Conservation (phyloP, 2,329 filamentous ascomycete species). For the Stagonosporopsis vannaccii region DNA sequence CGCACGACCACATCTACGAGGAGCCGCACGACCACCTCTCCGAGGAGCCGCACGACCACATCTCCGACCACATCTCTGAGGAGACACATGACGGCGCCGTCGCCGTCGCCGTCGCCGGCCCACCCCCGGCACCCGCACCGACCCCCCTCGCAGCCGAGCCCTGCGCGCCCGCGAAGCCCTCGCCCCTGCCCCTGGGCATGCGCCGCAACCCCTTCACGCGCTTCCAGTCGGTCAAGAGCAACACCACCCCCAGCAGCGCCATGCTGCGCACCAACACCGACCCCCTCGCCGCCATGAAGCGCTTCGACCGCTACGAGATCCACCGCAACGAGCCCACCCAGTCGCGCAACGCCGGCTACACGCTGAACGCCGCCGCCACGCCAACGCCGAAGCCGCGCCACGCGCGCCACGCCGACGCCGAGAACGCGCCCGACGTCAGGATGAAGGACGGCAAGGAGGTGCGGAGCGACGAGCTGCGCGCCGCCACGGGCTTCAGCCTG, state of each 20-base stretch:
- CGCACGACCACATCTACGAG: constrained; percentile 69
- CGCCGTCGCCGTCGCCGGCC: constrained; percentile 64
- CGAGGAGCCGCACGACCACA: constrained; percentile 74
- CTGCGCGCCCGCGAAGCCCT: constrained; percentile 39
- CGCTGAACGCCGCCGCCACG: constrained; percentile 64
- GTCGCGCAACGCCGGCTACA: constrained; percentile 82
- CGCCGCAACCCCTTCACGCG: constrained; percentile 72
- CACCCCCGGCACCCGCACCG: constrained; percentile 32
- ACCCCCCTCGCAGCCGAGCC: constrained; percentile 40
- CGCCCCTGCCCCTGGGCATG: constrained; percentile 56
- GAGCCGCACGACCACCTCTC: constrained; percentile 76
- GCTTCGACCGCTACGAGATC: constrained; percentile 70
- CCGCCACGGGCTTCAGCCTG: constrained; percentile 87
- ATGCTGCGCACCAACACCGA: constrained; percentile 55
- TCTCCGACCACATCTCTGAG: constrained; percentile 92
- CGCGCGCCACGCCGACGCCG: constrained; percentile 35
- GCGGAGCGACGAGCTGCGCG: constrained; percentile 83
- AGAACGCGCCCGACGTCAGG: constrained; percentile 52
- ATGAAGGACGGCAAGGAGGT: constrained; percentile 84
- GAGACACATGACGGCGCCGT: too few species aligned
- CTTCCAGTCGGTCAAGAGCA: constrained; percentile 62
- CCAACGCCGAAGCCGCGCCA: constrained; percentile 45
- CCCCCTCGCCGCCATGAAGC: constrained; percentile 53
- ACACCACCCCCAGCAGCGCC: constrained; percentile 51
- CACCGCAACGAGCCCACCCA: constrained; percentile 84